phyloP scores from a whole-genome alignment of 1,139 yeast genomes.

The Magnusiomyces sp. region DNA sequence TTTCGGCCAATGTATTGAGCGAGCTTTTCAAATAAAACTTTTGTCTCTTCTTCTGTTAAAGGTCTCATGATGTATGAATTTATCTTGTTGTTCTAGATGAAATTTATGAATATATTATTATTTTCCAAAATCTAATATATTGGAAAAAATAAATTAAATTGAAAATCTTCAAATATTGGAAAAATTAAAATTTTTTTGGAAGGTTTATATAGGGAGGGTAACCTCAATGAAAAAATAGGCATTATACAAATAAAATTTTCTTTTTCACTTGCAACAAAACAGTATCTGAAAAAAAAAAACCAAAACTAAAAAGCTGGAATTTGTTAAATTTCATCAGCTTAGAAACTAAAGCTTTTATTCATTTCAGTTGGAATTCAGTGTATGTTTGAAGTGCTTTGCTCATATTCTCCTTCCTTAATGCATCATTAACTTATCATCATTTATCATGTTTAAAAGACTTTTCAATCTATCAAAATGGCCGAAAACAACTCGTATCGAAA shows the following conservation, averaged over 20 bases:
- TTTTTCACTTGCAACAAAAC: neutral
- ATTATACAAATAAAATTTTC: neutral
- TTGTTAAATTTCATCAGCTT: no score
- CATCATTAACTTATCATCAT: neutral
- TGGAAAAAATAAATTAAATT: constrained; percentile 47
- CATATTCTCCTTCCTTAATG: constrained; percentile 4
- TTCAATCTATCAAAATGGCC: neutral
- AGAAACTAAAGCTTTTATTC: no score
- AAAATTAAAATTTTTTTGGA: neutral
- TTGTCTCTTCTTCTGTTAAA: constrained; percentile 93
- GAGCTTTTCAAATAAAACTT: constrained; percentile 88
- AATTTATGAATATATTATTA: neutral
- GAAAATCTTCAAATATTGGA: neutral
- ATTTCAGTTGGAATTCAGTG: no score
- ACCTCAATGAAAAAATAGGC: neutral
- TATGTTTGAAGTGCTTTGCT: neutral
- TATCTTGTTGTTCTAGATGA: neutral
- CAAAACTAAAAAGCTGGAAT: no score
- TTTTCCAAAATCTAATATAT: neutral
- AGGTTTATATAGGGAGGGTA: neutral
- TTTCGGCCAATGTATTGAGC: constrained; percentile 96
- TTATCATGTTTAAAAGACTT: no score
- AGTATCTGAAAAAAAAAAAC: no score
- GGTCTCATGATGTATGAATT: constrained; percentile 58
- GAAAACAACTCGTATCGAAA: constrained; percentile 3